Conservation (phyloP, 768 basidiomycete species). For the Amanita inopinata region DNA sequence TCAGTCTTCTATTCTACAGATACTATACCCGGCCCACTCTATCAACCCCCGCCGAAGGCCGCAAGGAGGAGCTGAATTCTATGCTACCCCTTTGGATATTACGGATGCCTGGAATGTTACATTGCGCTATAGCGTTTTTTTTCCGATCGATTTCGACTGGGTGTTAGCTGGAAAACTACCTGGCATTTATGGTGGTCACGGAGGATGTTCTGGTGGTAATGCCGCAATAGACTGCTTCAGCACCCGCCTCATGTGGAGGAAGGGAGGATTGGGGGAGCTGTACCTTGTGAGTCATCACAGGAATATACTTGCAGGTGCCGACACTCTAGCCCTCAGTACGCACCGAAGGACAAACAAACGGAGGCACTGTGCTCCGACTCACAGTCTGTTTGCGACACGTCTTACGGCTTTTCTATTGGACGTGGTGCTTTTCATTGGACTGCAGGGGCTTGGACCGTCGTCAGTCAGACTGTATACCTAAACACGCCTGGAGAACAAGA, state of each 20-base stretch:
- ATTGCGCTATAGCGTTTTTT: conserved; percentile 65
- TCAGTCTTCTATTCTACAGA: conserved; percentile 39
- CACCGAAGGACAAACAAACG: conserved; percentile 63
- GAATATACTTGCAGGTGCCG: neutral
- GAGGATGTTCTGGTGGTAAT: conserved; percentile 63
- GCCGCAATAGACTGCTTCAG: conserved; percentile 72
- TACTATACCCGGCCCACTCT: conserved; percentile 60
- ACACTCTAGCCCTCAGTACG: conserved; percentile 40
- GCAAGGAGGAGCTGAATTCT: conserved; percentile 67
- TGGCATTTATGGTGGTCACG: conserved; percentile 65
- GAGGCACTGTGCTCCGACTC: conserved; percentile 45
- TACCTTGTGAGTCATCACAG: conserved; percentile 47
- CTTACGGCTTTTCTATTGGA: conserved; percentile 68
- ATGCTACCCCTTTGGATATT: conserved; percentile 36
- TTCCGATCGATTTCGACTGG: conserved; percentile 66
- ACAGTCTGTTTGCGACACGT: conserved; percentile 49
- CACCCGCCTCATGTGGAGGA: conserved; percentile 79
- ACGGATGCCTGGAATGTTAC: conserved; percentile 40
- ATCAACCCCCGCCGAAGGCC: conserved; percentile 58
- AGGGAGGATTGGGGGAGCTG: conserved; percentile 59
- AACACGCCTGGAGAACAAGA: conserved; percentile 69
- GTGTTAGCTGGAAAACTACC: conserved; percentile 81
- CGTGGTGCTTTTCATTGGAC: conserved; percentile 60
- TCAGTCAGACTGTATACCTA: conserved; percentile 58
- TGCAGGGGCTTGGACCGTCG: conserved; percentile 58